A percentile compares a stretch with the other conserved stretches of the same genome.
Conservation (phyloP, 2,329 filamentous ascomycete species). For the Ophiostoma sp. region DNA sequence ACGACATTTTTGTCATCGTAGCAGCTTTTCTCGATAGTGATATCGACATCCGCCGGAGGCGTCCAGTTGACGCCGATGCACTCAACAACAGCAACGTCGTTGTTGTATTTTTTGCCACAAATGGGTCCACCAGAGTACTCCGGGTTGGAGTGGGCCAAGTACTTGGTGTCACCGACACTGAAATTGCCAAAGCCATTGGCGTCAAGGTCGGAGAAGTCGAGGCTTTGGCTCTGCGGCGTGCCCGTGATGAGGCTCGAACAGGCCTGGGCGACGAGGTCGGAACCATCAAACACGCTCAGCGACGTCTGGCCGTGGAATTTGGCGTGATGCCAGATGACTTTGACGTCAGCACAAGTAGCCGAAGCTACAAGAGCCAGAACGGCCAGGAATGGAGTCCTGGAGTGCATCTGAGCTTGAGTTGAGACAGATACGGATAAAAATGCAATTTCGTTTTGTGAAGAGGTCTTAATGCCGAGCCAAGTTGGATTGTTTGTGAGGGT, state of each 20-base stretch:
- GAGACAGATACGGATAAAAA: background rate
- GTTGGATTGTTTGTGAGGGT: background rate
- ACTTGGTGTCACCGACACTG: conserved; percentile 1
- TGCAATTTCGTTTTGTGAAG: no score
- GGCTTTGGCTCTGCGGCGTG: conserved; percentile 13
- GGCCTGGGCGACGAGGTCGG: conserved; percentile 6
- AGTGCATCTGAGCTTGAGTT: background rate
- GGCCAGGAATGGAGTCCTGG: background rate
- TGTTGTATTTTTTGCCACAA: background rate
- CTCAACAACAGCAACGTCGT: background rate
- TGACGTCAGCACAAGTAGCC: conserved; percentile 6
- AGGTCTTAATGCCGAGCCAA: background rate
- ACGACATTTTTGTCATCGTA: background rate
- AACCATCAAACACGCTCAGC: conserved; percentile 18
- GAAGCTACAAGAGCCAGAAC: background rate
- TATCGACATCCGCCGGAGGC: background rate
- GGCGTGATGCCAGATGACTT: conserved; percentile 3
- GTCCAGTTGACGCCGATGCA: background rate
- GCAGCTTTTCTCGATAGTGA: background rate
- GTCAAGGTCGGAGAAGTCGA: conserved; percentile 19
- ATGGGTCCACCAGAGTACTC: conserved; percentile 7
- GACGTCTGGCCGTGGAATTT: conserved; percentile 2
- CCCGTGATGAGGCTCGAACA: conserved; percentile 12
- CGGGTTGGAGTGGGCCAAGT: conserved; percentile 9
- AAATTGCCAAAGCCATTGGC: conserved; percentile 14